Evolutionary conservation across 177 flowering plant species (phyloP), one percentile per base, ranked within the genome.

Genomic region (Vitis hybrid): DNA sequence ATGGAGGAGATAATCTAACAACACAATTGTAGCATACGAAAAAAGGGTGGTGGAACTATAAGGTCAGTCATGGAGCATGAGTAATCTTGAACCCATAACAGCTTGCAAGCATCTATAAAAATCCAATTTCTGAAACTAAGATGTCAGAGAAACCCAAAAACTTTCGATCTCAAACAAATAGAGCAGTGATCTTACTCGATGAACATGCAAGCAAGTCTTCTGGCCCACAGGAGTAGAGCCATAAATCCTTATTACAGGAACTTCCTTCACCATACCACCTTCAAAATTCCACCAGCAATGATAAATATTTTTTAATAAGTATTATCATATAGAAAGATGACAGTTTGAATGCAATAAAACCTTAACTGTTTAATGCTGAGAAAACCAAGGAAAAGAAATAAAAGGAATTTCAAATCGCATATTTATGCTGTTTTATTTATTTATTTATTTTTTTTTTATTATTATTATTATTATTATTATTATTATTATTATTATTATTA

Each of bases 201-300:
- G 99, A 69, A 96, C 63, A 60, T 96, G 99, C 85, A 96, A 80
- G 77, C 98, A 96, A 74, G 98, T 83, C 79, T 93, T 93, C 79
- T 96, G 99, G 56, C 95, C 98, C 64, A 91, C 90, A 17, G 96
- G 90, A 3, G 98, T 93, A 0, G 98, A 84, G 3, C 99, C 99
- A 69, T 82, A 95, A 27, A 95, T 76, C 77, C 99, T 83, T 65
- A 95, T 89, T 8, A 95, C 94, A 0, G 97, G 98, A 66, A 93
- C 94, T 73, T 95, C 97, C 27, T 85, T 83, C 77, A 92, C 97
- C 54, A 78, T 82, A 70, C 83, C 93, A 71, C 96, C 97, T 92
- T 59, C 76, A 77, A 66, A 72, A 70, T 15, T 13, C 10, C 62
- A 62, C 51, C 46, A 70, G 52, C 10, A 48, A 52, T 51, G n/a